Conservation (phyloP, 2,329 filamentous ascomycete species). For the Gnomoniopsis sp. region DNA sequence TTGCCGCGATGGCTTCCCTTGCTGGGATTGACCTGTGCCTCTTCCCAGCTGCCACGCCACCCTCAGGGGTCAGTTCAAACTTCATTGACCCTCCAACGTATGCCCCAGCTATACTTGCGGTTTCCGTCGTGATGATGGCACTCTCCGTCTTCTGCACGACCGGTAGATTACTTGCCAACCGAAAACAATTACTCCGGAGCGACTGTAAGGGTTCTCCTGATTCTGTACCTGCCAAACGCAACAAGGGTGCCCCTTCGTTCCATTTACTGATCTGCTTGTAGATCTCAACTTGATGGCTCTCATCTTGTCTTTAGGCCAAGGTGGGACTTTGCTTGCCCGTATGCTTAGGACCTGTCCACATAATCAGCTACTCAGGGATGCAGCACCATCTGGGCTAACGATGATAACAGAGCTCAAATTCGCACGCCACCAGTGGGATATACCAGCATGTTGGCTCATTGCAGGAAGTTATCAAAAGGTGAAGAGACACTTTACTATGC, state of each 20-base stretch:
- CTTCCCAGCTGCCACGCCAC: neutral
- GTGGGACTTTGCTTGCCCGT: neutral
- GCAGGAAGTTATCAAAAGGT: slow-evolving; percentile 15
- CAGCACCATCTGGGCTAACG: no score
- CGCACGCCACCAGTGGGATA: slow-evolving; percentile 18
- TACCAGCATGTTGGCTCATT: slow-evolving; percentile 18
- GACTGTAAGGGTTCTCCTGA: neutral
- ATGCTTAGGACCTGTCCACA: neutral
- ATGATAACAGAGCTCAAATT: slow-evolving; percentile 7
- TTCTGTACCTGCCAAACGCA: neutral
- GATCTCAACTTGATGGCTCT: neutral
- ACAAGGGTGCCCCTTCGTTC: neutral
- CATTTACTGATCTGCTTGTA: neutral
- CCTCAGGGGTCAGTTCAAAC: neutral
- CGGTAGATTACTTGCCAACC: neutral
- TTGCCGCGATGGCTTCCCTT: no score
- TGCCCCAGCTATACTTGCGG: neutral
- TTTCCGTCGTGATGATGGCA: neutral
- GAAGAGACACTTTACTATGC: neutral
- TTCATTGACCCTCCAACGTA: slow-evolving; percentile 6
- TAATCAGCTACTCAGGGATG: no score
- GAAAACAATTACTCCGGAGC: slow-evolving; percentile 2
- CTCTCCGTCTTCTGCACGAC: neutral
- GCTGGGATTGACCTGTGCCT: neutral
- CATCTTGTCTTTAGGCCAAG: neutral